Conservation (phyloP, 495 filamentous ascomycete species). For the Tuber brumale region DNA sequence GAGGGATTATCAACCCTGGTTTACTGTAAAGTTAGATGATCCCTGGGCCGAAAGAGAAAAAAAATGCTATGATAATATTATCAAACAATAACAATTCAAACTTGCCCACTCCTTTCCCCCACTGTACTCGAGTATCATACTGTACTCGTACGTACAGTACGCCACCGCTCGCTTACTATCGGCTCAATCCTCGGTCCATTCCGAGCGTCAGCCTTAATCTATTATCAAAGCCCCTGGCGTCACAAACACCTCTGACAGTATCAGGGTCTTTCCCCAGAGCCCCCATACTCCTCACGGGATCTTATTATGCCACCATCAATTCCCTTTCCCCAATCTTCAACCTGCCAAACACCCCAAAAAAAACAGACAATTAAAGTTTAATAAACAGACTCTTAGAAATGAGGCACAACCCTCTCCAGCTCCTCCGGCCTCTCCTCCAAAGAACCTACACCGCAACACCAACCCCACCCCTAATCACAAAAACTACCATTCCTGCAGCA, state of each 20-base stretch:
- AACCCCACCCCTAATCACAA: constrained; percentile 55
- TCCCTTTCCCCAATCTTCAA: not conserved
- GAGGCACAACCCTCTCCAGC: not conserved
- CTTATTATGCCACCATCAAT: not conserved
- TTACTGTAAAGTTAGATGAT: too few species aligned
- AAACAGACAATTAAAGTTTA: not conserved
- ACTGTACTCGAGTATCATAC: too few species aligned
- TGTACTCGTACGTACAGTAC: too few species aligned
- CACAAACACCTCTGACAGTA: not conserved
- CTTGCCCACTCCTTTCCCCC: too few species aligned
- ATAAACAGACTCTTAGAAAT: not conserved
- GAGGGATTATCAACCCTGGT: too few species aligned
- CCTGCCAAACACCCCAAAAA: not conserved
- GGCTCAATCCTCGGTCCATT: not conserved
- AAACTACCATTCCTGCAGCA: constrained; percentile 67
- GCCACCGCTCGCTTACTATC: not conserved
- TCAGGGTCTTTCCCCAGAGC: not conserved
- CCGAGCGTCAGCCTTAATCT: not conserved
- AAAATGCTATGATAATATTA: too few species aligned
- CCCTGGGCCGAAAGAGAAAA: too few species aligned
- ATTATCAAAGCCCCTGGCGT: not conserved
- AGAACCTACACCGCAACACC: constrained; percentile 12
- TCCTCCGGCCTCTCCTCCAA: constrained; percentile 7
- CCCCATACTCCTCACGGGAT: not conserved
- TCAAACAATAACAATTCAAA: too few species aligned